Evolutionary conservation across 768 basidiomycete species (phyloP), one percentile per base, ranked within the genome.

Genomic region (Pisolithus microcarpus): DNA sequence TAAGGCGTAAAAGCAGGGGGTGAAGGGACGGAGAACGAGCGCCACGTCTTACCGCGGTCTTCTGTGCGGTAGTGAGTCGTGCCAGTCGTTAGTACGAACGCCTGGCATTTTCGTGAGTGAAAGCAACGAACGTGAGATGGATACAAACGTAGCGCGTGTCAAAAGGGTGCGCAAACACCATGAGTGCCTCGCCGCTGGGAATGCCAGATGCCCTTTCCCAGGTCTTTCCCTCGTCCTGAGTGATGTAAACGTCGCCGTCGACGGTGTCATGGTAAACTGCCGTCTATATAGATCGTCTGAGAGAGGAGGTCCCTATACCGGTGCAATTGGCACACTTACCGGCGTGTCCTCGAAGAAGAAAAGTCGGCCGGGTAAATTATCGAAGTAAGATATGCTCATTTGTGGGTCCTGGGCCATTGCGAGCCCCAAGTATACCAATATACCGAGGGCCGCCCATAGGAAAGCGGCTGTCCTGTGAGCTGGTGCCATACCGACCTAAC

Each of bases 311-410:
- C 19, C 40, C 18, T 45, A 30, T 26, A 21, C 28, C n/a, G 18
- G 24, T 30, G 45, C 45, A 23, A n/a, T 4, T 15, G n/a, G 39
- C 26, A 23, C 23, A 73, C 85, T 58, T 58, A 94, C 94, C 28
- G 84, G 68, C 7, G 90, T 85, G 70, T 96, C 95, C 55, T 97
- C 89, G 70, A 98, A 96, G 76, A 92, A 97, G 72, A 87, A 88
- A 48, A 95, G 63, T 58, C 78, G 75, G 11, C 78, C 78, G 8
- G 92, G 91, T 34, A 88, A 70, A 65, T 87, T 87, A 44, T 78
- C 61, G 66, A 95, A 89, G 51, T 73, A 69, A 31, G 69, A 75
- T 48, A 83, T 58, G 6, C 68, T 54, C 55, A 76, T 70, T 52
- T 75, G 63, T 58, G 82, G 83, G 24, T 75, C 62, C 61, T 75